Base-by-base conservation (phyloP, 768 basidiomycete genomes). In the Austroboletus eburneus region DNA sequence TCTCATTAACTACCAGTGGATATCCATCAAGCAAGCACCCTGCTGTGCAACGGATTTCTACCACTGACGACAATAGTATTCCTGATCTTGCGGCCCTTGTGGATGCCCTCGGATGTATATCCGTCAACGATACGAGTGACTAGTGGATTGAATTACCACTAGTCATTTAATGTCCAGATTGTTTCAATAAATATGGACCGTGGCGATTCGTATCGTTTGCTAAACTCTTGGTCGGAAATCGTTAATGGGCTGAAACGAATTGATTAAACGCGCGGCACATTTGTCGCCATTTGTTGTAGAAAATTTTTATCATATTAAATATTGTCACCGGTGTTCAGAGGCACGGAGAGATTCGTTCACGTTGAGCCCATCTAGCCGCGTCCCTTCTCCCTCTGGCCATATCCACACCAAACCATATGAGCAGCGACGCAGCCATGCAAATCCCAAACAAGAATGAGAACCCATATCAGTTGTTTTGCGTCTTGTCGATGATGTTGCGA, bases 401-500 rank as follows among this genome's bases (percentile, higher is more conserved):
- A 58, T 87, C 81, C 2, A 85, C 78, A 41, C 71, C 76, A 59
- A 91, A 82, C 85, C 87, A 91, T 44, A 91, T 91, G 16, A 84
- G 75, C 39, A 88, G 18, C 23, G 82, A 83, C 2, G 89, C 87
- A 18, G 66, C 58, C 9, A 69, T 59, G 54, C 86, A 89, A 8
- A 90, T 66, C 23, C 80, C 83, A 56, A 91, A 90, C 20, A 91
- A 68, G 70, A 91, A 91, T 3, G 87, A 85, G 63, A 91, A 91
- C 1, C 89, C 89, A 58, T 78, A 74, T 89, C 89, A 91, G 59
- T 86, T 89, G 61, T 80, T 74, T 0, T 82, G 83, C 3, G 80
- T 73, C 40, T 69, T 69, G n/a, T n/a, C n/a, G n/a, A n/a, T n/a
- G n/a, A n/a, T n/a, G n/a, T 60, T 87, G 83, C 3, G 87, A 81